Percentiles rank a stretch among this genome's conserved stretches.
phyloP scores from a whole-genome alignment of 2,329 filamentous ascomycete species.

The Capronia americana region DNA sequence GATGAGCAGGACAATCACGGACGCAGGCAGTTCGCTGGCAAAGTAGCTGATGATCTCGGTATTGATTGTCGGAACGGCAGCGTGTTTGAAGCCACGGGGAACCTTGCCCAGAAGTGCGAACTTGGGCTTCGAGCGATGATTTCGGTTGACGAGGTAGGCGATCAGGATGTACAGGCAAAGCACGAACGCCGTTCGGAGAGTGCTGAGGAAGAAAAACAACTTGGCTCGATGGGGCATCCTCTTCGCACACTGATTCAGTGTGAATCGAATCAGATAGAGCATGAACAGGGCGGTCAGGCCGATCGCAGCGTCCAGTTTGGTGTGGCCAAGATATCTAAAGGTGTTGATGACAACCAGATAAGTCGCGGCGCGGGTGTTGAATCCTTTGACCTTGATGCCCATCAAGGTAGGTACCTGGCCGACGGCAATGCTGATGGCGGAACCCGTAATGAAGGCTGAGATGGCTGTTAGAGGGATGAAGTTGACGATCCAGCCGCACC shows the following conservation, averaged over 20 bases:
- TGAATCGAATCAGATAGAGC: slow-evolving; percentile 75
- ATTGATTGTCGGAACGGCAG: slow-evolving; percentile 73
- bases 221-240: slow-evolving; percentile 73
- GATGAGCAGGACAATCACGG: slow-evolving; percentile 91
- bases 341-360: slow-evolving; percentile 85
- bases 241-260: slow-evolving; percentile 70
- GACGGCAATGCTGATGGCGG: slow-evolving; percentile 83
- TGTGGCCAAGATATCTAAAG: slow-evolving; percentile 71
- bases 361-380: slow-evolving; percentile 77
- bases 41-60: slow-evolving; percentile 71
- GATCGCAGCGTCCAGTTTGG: slow-evolving; percentile 81
- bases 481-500: slow-evolving; percentile 89
- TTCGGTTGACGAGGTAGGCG: slow-evolving; percentile 80
- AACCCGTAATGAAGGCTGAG: slow-evolving; percentile 96
- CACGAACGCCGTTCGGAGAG: slow-evolving; percentile 86
- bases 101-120: slow-evolving; percentile 79
- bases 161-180: slow-evolving; percentile 92
- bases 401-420: slow-evolving; percentile 84
- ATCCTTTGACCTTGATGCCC: slow-evolving; percentile 72
- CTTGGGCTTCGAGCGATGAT: slow-evolving; percentile 65
- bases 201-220: slow-evolving; percentile 86
- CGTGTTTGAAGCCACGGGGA: slow-evolving; percentile 84
- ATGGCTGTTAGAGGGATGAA: slow-evolving; percentile 90
- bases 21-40: slow-evolving; percentile 75
- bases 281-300: slow-evolving; percentile 80